Conservation (phyloP, 2,329 filamentous ascomycete species). For the Gaeumannomyces sp. region DNA sequence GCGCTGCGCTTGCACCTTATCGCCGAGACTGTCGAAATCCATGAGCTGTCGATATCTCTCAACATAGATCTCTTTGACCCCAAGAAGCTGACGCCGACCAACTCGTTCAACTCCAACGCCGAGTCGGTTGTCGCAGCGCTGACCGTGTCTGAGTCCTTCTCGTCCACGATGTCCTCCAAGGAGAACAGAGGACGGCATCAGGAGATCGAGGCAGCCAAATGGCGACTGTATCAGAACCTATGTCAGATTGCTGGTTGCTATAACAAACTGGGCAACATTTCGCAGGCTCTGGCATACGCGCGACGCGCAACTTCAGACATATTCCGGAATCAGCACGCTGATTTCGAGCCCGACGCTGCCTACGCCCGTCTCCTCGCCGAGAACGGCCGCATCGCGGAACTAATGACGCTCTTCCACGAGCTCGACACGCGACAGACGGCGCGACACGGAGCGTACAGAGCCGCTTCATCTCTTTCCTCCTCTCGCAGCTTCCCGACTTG, state of each 20-base stretch:
- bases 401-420: slow-evolving; percentile 2
- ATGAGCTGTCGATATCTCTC: slow-evolving; percentile 3
- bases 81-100: slow-evolving; percentile 3
- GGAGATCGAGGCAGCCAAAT: slow-evolving; percentile 2
- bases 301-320: slow-evolving; percentile 2
- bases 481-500: slow-evolving; percentile 4
- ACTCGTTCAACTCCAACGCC: slow-evolving; percentile 1
- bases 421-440: slow-evolving; percentile 1
- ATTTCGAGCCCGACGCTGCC: slow-evolving; percentile 9
- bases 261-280: slow-evolving; percentile 5
- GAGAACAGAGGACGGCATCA: not conserved
- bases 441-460: not conserved
- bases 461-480: slow-evolving; percentile 9
- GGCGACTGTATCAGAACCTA: slow-evolving; percentile 8
- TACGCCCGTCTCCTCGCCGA: slow-evolving; percentile 8
- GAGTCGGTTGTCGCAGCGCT: not conserved
- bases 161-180: not conserved
- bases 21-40: slow-evolving; percentile 7
- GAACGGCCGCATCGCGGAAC: slow-evolving; percentile 1
- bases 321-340: not conserved
- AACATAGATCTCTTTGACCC: slow-evolving; percentile 5
- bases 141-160: slow-evolving; percentile 3
- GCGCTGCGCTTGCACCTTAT: slow-evolving; percentile 4
- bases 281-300: slow-evolving; percentile 3
- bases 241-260: slow-evolving; percentile 7